These are phyloP conservation scores for Arthrobotrys megalospora DNA, from an alignment of 2,329 filamentous ascomycete genomes.

Conservation along the genomic window DNA sequence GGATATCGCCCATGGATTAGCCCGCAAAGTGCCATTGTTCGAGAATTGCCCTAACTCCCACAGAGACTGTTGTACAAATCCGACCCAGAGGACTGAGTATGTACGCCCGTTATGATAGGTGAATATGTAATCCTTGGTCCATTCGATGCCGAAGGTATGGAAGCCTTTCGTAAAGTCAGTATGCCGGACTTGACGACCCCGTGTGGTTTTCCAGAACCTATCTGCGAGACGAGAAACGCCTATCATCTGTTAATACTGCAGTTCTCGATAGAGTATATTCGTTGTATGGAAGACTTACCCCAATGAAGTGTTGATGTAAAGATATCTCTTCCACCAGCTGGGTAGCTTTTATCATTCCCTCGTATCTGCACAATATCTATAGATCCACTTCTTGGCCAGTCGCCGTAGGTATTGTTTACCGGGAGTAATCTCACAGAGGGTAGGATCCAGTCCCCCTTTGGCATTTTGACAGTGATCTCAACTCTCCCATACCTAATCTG, in stretches of 20 bases:
- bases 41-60: slow-evolving; percentile 30
- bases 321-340: slow-evolving; percentile 68
- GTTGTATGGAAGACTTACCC: slow-evolving; percentile 66
- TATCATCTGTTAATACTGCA: slow-evolving; percentile 41
- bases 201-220: slow-evolving; percentile 65
- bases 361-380: slow-evolving; percentile 72
- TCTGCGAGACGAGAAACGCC: slow-evolving; percentile 61
- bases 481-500: slow-evolving; percentile 71
- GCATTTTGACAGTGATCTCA: slow-evolving; percentile 72
- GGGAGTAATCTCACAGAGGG: slow-evolving; percentile 72
- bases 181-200: slow-evolving; percentile 66
- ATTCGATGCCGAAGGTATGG: slow-evolving; percentile 76
- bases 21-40: slow-evolving; percentile 26
- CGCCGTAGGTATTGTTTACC: slow-evolving; percentile 69
- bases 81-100: slow-evolving; percentile 27
- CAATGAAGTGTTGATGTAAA: slow-evolving; percentile 70
- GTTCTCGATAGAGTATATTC: slow-evolving; percentile 4
- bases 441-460: slow-evolving; percentile 73
- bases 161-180: slow-evolving; percentile 68
- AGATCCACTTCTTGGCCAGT: slow-evolving; percentile 72
- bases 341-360: slow-evolving; percentile 68
- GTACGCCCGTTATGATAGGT: slow-evolving; percentile 78
- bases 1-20: slow-evolving; percentile 36
- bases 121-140: slow-evolving; percentile 89
- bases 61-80: slow-evolving; percentile 28